These are phyloP conservation scores for baker's yeast (Saccharomyces cerevisiae) DNA, from an alignment of 805 yeast species.

Conservation along the genomic window DNA sequence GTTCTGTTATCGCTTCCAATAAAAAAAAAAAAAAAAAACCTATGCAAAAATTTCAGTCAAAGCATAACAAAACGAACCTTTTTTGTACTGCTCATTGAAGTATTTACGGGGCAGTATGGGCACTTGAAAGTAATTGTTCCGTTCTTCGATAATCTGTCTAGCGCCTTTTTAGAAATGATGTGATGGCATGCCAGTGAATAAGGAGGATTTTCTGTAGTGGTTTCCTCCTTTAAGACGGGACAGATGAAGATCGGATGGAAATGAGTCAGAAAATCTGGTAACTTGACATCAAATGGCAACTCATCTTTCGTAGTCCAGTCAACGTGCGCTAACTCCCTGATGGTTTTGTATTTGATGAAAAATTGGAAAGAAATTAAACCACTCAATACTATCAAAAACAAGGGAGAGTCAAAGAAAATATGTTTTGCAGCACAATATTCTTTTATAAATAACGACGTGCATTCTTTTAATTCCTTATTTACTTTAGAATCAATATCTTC, in stretches of 20 bases:
- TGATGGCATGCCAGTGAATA: constrained; percentile 57
- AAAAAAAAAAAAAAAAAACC: too few relatives aligned
- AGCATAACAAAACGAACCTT: constrained; percentile 37
- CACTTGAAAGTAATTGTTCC: constrained; percentile 49
- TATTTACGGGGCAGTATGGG: constrained; percentile 59
- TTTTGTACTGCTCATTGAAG: constrained; percentile 35
- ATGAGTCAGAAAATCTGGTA: constrained; percentile 42
- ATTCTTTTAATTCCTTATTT: constrained; percentile 16
- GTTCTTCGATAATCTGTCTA: constrained; percentile 38
- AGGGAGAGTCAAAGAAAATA: constrained; percentile 45
- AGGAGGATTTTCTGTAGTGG: constrained; percentile 55
- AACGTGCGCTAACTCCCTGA: constrained; percentile 25
- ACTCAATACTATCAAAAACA: constrained; percentile 42
- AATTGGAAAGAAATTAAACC: constrained; percentile 48
- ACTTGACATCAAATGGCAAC: constrained; percentile 50
- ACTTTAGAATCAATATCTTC: constrained; percentile 10
- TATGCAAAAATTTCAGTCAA: constrained; percentile 11
- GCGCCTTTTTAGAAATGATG: constrained; percentile 47
- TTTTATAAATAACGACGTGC: constrained; percentile 33
- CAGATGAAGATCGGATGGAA: constrained; percentile 65
- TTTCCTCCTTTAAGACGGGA: constrained; percentile 62
- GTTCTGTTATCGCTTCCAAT: too few relatives aligned
- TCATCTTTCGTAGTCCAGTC: constrained; percentile 52
- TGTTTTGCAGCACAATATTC: constrained; percentile 44
- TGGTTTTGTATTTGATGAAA: constrained; percentile 40